These are phyloP conservation scores for Wallacemonas collosoma DNA, from an alignment of 208 protist genomes.

Conservation along the genomic window DNA sequence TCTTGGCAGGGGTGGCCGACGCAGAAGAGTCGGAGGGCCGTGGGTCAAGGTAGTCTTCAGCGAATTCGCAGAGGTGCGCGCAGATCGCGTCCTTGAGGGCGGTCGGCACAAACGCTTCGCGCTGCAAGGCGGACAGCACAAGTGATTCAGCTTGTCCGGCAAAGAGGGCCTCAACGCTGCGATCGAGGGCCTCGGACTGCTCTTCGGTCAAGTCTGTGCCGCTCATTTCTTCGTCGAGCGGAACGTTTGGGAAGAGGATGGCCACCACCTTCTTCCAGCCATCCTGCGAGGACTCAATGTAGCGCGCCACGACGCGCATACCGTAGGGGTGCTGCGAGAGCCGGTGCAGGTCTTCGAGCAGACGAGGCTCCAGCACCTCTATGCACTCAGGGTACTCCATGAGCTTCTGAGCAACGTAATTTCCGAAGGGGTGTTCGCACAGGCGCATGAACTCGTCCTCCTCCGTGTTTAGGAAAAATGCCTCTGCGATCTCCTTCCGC, in stretches of 20 bases:
- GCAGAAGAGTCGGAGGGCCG: not conserved
- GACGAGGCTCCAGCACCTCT: conserved; percentile 54
- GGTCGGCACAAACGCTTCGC: conserved; percentile 52
- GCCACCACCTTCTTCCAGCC: conserved; percentile 45
- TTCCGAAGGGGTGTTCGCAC: conserved; percentile 85
- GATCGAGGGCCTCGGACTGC: conserved; percentile 37
- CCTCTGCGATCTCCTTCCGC: conserved; percentile 82
- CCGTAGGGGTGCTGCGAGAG: conserved; percentile 67
- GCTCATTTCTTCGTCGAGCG: conserved; percentile 13
- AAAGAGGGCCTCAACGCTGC: conserved; percentile 46
- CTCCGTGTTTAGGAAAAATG: conserved; percentile 79
- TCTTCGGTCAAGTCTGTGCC: conserved; percentile 25
- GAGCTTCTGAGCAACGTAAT: conserved; percentile 87
- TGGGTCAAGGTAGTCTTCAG: conserved; percentile 54
- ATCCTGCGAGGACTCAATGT: conserved; percentile 42
- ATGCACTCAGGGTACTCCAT: conserved; percentile 69
- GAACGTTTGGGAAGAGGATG: conserved; percentile 35
- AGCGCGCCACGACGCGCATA: conserved; percentile 80
- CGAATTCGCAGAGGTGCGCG: conserved; percentile 73
- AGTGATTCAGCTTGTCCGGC: conserved; percentile 53
- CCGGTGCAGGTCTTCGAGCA: conserved; percentile 39
- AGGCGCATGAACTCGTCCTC: conserved; percentile 71
- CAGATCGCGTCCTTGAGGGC: conserved; percentile 78
- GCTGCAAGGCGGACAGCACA: conserved; percentile 66
- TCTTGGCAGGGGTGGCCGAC: not conserved